Conservation (phyloP, 139 green algal genomes). For the Chlorella vulgaris region DNA sequence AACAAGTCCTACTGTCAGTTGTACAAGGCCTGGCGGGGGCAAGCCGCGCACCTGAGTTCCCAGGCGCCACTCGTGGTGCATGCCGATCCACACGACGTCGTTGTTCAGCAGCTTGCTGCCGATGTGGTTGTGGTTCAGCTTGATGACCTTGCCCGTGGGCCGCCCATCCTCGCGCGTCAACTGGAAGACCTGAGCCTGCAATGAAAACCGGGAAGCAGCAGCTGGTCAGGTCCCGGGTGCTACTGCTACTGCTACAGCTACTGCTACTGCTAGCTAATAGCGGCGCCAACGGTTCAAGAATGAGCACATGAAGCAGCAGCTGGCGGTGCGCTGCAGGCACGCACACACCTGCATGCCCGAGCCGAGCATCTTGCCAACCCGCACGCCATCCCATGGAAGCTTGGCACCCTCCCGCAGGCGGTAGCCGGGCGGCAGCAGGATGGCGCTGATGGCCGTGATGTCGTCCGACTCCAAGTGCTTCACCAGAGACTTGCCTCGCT, state of each 20-base stretch:
- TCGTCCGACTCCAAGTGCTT: neutral
- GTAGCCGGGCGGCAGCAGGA: slow-evolving; percentile 2
- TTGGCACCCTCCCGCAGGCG: slow-evolving; percentile 4
- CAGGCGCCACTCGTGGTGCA: slow-evolving; percentile 33
- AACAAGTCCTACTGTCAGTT: no score
- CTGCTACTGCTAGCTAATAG: neutral
- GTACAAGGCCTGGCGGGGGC: neutral
- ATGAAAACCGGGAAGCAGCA: no score
- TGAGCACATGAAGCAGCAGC: no score
- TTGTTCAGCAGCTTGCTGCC: slow-evolving; percentile 42
- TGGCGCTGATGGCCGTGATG: neutral
- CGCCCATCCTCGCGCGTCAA: slow-evolving; percentile 27
- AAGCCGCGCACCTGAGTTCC: neutral
- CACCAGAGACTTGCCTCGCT: no score
- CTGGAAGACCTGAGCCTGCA: slow-evolving; percentile 30
- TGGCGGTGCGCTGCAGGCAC: no score
- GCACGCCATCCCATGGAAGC: slow-evolving; percentile 8
- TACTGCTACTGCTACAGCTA: no score
- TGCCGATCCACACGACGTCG: slow-evolving; percentile 32
- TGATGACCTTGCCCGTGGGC: slow-evolving; percentile 42
- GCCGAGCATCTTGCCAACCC: slow-evolving; percentile 29
- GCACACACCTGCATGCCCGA: slow-evolving; percentile 23
- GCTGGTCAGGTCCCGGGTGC: no score
- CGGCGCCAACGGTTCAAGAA: neutral
- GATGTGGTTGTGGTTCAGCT: slow-evolving; percentile 39